phyloP scores from a whole-genome alignment of 345 rosid species.

The Brassica nigra region DNA sequence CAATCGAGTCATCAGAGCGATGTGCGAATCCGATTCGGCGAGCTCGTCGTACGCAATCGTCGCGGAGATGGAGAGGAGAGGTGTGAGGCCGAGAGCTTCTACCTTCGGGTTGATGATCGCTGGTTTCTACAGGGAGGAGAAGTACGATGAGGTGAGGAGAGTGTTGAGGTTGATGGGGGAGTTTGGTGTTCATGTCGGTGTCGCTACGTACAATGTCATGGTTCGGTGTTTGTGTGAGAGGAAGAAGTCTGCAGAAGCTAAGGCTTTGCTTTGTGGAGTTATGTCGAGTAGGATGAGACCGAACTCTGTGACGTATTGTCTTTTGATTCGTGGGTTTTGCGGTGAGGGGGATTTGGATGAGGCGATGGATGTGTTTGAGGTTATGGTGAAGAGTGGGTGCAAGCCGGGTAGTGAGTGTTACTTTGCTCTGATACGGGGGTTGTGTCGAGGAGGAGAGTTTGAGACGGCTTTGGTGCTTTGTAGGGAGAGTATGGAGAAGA shows the following conservation, averaged over 20 bases:
- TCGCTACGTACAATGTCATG: constrained; percentile 57
- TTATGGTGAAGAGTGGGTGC: constrained; percentile 53
- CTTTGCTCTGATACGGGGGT: constrained; percentile 51
- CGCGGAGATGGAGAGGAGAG: constrained; percentile 73
- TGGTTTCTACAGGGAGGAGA: constrained; percentile 74
- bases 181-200: constrained; percentile 47
- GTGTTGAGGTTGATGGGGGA: constrained; percentile 63
- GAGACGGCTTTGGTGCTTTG: constrained; percentile 61
- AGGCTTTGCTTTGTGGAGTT: constrained; percentile 59
- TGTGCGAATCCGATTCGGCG: constrained; percentile 61
- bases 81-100: constrained; percentile 53
- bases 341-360: constrained; percentile 61
- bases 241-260: constrained; percentile 63
- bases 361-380: constrained; percentile 60
- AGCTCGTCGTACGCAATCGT: constrained; percentile 62
- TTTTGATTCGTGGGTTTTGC: constrained; percentile 79
- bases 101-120: constrained; percentile 58
- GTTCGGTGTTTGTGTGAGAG: constrained; percentile 69
- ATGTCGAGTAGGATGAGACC: constrained; percentile 52
- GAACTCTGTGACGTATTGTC: constrained; percentile 45
- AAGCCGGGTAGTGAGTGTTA: constrained; percentile 55
- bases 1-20: constrained; percentile 58
- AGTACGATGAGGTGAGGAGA: constrained; percentile 69
- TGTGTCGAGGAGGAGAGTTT: constrained; percentile 62
- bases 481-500: constrained; percentile 59